phyloP scores from a whole-genome alignment of 2,329 filamentous ascomycete genomes.

The Oidium heveae region DNA sequence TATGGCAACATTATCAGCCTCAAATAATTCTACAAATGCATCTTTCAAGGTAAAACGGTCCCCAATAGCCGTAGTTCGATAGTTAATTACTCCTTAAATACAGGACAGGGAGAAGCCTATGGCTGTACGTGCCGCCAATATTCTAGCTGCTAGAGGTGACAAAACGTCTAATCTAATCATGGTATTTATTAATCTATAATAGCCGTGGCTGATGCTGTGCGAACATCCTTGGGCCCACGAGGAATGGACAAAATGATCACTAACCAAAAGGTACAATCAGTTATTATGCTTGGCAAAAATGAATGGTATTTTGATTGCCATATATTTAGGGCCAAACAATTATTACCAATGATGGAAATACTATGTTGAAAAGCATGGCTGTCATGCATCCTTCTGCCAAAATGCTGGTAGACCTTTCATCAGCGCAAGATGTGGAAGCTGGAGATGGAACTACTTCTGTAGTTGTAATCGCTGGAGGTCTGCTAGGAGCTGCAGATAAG shows the following conservation, averaged over 20 bases:
- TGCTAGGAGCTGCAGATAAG: slow-evolving; percentile 80
- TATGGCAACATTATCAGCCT: slow-evolving; percentile 19
- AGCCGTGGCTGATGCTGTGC: slow-evolving; percentile 94
- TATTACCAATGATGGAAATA: slow-evolving; percentile 98
- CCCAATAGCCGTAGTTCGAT: not conserved
- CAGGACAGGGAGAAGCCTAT: slow-evolving; percentile 93
- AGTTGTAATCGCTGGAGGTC: slow-evolving; percentile 86
- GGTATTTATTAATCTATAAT: slow-evolving; percentile 1
- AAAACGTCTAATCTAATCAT: slow-evolving; percentile 4
- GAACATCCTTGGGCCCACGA: slow-evolving; percentile 84
- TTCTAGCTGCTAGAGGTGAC: slow-evolving; percentile 80
- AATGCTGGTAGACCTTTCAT: slow-evolving; percentile 94
- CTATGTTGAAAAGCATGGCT: slow-evolving; percentile 96
- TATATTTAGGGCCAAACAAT: slow-evolving; percentile 69
- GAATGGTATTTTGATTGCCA: slow-evolving; percentile 11
- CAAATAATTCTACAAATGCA: slow-evolving; percentile 27
- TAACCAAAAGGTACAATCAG: not conserved
- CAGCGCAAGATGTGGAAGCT: slow-evolving; percentile 93
- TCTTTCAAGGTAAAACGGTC: slow-evolving; percentile 32
- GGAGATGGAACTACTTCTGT: slow-evolving; percentile 97
- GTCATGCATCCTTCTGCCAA: slow-evolving; percentile 99
- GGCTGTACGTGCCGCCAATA: slow-evolving; percentile 88
- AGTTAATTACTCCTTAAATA: not conserved
- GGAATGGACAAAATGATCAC: slow-evolving; percentile 25
- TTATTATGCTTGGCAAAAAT: slow-evolving; percentile 1